Conservation (phyloP, 345 rosid genomes). For the Melastoma malabathricum region DNA sequence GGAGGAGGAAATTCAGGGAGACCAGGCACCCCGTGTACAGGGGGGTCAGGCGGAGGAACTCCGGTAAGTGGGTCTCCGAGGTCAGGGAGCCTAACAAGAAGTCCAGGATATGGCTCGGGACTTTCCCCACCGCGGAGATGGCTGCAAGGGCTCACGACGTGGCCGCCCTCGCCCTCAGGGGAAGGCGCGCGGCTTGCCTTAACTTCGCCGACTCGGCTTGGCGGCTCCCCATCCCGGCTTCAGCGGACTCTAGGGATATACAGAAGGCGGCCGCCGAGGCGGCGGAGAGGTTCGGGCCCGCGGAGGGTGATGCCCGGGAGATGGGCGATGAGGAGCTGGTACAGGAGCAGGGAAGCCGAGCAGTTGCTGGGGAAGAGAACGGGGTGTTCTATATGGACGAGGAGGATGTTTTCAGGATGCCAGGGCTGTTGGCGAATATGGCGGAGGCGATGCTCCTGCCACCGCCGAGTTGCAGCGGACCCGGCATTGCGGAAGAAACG, state of each 20-base stretch:
- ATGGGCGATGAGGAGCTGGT: slow-evolving; percentile 32
- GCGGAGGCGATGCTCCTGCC: slow-evolving; percentile 75
- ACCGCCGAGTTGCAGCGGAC: slow-evolving; percentile 33
- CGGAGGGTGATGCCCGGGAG: slow-evolving; percentile 5
- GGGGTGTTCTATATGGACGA: slow-evolving; percentile 36
- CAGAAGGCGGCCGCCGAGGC: slow-evolving; percentile 69
- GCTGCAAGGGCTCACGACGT: slow-evolving; percentile 21
- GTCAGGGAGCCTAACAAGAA: slow-evolving; percentile 1
- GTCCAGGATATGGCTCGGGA: neutral
- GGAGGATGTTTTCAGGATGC: slow-evolving; percentile 54
- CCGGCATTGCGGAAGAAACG: slow-evolving; percentile 13
- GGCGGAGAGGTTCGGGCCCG: slow-evolving; percentile 29
- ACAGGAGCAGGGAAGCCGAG: slow-evolving; percentile 7
- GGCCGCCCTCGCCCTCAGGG: slow-evolving; percentile 64
- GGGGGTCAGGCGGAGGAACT: slow-evolving; percentile 35
- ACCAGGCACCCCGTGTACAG: slow-evolving; percentile 45
- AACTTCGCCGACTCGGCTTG: slow-evolving; percentile 85
- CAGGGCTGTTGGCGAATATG: slow-evolving; percentile 44
- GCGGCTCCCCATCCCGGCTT: slow-evolving; percentile 55
- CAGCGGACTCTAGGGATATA: slow-evolving; percentile 47
- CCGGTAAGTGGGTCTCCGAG: slow-evolving; percentile 27
- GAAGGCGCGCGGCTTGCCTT: slow-evolving; percentile 58
- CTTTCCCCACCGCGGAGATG: slow-evolving; percentile 3
- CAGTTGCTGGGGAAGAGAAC: too few species aligned
- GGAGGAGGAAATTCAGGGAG: slow-evolving; percentile 47